These are phyloP conservation scores for Akanthomyces dipterigenus DNA, from an alignment of 2,329 filamentous ascomycete genomes.

Conservation along the genomic window DNA sequence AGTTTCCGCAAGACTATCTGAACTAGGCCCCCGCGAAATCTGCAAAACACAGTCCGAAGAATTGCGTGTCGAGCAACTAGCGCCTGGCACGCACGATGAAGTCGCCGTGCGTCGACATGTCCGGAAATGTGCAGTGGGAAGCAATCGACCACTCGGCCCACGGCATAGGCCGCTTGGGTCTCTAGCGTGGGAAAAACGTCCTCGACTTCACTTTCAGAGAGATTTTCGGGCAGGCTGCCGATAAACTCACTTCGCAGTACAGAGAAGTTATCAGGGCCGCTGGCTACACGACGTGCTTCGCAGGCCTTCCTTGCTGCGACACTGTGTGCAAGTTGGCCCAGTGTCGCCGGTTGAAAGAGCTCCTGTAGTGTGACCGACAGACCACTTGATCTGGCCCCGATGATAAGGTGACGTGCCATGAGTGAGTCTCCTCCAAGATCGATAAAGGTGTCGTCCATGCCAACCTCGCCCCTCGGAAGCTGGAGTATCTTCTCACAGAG, in stretches of 20 bases:
- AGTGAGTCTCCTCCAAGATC: constrained; percentile 4
- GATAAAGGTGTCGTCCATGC: constrained; percentile 3
- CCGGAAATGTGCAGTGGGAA: constrained; percentile 3
- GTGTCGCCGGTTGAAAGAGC: neutral
- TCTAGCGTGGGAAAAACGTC: neutral
- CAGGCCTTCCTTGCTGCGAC: neutral
- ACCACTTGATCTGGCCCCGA: neutral
- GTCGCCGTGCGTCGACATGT: neutral
- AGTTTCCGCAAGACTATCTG: neutral
- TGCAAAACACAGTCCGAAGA: neutral
- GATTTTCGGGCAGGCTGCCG: neutral
- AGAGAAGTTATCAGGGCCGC: neutral
- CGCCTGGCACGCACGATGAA: neutral
- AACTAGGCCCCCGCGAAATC: neutral
- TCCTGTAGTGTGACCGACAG: neutral
- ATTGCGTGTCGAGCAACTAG: neutral
- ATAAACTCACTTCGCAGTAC: neutral
- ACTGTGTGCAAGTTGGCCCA: neutral
- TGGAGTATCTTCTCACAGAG: neutral
- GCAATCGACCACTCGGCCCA: neutral
- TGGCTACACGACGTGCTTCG: neutral
- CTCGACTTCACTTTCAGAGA: neutral
- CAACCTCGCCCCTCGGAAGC: neutral
- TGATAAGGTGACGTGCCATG: neutral
- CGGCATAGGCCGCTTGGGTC: neutral